Evolutionary conservation across 2,329 filamentous ascomycete genomes (phyloP), one percentile per base, ranked within the genome.

Genomic region (Paecilomyces dactylethromorphus): DNA sequence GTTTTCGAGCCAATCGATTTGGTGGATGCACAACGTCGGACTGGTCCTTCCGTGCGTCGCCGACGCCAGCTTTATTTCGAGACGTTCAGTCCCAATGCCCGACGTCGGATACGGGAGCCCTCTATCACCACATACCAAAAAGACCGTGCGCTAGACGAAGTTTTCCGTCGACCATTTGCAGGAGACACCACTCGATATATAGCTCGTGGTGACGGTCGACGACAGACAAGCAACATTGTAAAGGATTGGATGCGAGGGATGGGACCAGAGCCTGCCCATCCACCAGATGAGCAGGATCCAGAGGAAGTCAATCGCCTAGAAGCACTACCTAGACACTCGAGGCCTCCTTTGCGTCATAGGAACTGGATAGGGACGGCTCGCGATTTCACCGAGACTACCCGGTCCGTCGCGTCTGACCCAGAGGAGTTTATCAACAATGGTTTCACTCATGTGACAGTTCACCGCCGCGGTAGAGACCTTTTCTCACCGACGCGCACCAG

Each of bases 111-210:
- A 26, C 86, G 91, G 52, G 92, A 96, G 70, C 92, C 92, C 60
- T 97, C 92, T 0, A 86, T 96, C 56, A 87, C 89, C 35, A 94
- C 92, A 1, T 93, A 89, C 67, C 90, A 93, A 66, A 96, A 97
- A 69, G 92, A 97, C 65, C 87, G 87, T 56, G 92, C 91, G 7
- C 78, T 97, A 22, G 93, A 96, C 64, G 92, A 97, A 69, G 91
- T 97, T 0, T 97, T 97, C 71, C 84, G 91, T 61, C 81, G 84
- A 18, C 85, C 86, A 0, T 91, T 89, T 29, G 72, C 71, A 53
- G 87, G 88, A 60, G 79, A 84, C 55, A 82, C 82, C 7, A 80
- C 85, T 2, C 75, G 87, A 56, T 81, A 83, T 18, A 86, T 82
- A 1, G 82, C 84, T 54, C 63, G 61, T 49, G 80, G 82, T 54